Percentiles rank a stretch among this genome's conserved stretches.
These are phyloP conservation scores for Sporothrix globosa DNA, from an alignment of 2,329 filamentous ascomycete species.

Conservation along the genomic window DNA sequence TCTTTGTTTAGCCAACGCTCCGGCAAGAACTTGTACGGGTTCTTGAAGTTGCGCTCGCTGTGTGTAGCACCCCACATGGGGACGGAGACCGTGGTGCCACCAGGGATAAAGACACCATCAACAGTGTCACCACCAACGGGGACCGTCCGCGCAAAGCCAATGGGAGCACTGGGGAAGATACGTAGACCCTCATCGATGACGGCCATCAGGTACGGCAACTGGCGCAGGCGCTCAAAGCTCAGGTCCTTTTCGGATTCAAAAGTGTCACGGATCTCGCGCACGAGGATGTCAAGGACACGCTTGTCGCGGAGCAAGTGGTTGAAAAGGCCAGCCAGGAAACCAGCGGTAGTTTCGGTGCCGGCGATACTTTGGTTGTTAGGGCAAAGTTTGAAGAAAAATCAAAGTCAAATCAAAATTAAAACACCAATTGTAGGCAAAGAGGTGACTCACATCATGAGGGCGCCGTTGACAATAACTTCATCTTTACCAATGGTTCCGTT, in stretches of 20 bases:
- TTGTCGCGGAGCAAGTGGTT: slow-evolving; percentile 41
- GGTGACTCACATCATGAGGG: slow-evolving; percentile 10
- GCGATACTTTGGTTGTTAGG: slow-evolving; percentile 39
- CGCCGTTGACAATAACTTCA: slow-evolving; percentile 31
- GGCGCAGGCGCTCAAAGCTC: slow-evolving; percentile 24
- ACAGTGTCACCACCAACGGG: slow-evolving; percentile 13
- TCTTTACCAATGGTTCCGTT: slow-evolving; percentile 27
- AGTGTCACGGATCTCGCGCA: slow-evolving; percentile 39
- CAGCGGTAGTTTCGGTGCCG: slow-evolving; percentile 55
- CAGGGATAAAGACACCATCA: slow-evolving; percentile 4
- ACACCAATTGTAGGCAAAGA: background rate
- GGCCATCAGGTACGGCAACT: slow-evolving; percentile 34
- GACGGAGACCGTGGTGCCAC: slow-evolving; percentile 47
- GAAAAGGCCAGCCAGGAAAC: slow-evolving; percentile 42
- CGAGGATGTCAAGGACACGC: slow-evolving; percentile 36
- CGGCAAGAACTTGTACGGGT: slow-evolving; percentile 41
- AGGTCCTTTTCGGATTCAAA: slow-evolving; percentile 41
- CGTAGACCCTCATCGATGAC: slow-evolving; percentile 35
- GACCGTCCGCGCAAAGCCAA: slow-evolving; percentile 19
- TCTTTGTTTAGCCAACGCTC: slow-evolving; percentile 39
- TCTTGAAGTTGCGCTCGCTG: slow-evolving; percentile 39
- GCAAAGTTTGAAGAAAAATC: too few relatives aligned
- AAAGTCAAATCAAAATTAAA: too few relatives aligned
- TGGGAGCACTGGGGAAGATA: slow-evolving; percentile 22
- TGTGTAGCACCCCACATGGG: slow-evolving; percentile 38